phyloP scores from a whole-genome alignment of 768 basidiomycete species.

The Phylloporus sp. region DNA sequence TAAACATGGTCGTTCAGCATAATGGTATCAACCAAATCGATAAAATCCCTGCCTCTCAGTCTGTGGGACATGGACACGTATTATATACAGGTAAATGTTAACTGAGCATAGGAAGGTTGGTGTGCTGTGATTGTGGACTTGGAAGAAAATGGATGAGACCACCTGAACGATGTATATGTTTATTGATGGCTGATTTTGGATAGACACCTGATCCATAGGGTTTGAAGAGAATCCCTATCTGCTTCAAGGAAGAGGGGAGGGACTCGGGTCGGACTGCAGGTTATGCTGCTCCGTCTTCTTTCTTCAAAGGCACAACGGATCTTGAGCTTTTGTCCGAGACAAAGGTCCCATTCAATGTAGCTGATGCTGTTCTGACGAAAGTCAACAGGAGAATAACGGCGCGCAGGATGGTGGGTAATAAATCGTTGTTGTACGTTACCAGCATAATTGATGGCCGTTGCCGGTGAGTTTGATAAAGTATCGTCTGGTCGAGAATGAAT shows the following conservation, averaged over 20 bases:
- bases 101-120: background rate
- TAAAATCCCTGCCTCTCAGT: background rate
- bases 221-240: no score
- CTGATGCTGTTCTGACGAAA: background rate
- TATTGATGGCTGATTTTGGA: background rate
- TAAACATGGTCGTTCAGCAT: background rate
- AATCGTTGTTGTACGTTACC: no score
- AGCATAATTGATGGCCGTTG: no score
- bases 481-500: no score
- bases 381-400: no score
- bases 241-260: background rate
- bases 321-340: background rate
- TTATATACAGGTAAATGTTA: background rate
- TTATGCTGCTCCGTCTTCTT: background rate
- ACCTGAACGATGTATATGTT: background rate
- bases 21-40: background rate
- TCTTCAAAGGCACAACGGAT: background rate
- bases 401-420: no score
- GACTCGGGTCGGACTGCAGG: background rate
- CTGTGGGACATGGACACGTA: background rate
- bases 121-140: background rate
- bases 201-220: background rate
- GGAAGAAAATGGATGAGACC: background rate
- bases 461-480: no score
- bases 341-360: background rate